These are phyloP conservation scores for Quercus lobata DNA, from an alignment of 331 rosid genomes.

Conservation along the genomic window DNA sequence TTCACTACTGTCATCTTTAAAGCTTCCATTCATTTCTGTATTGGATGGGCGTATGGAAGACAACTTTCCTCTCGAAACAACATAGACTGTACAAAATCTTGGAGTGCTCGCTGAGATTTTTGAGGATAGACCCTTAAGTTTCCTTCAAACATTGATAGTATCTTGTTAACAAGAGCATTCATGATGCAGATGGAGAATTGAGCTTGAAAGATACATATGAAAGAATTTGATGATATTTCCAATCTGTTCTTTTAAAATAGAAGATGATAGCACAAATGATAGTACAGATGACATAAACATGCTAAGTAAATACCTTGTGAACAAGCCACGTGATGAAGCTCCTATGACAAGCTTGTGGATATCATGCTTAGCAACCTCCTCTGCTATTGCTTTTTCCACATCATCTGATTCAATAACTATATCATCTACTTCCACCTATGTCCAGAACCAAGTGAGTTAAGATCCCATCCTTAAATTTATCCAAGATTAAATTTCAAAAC, in stretches of 20 bases:
- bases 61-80: conserved; percentile 73
- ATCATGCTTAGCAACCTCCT: conserved; percentile 55
- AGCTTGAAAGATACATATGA: neutral
- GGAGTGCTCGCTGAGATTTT: conserved; percentile 69
- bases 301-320: conserved; percentile 55
- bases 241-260: neutral
- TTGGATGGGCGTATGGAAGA: conserved; percentile 59
- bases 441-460: neutral
- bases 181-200: conserved; percentile 14
- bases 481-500: conserved; percentile 12
- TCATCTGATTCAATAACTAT: conserved; percentile 74
- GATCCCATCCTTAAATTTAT: conserved; percentile 9
- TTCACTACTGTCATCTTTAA: conserved; percentile 53
- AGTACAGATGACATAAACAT: neutral
- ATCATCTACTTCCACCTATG: conserved; percentile 73
- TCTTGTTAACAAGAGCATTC: conserved; percentile 13
- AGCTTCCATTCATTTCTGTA: conserved; percentile 33
- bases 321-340: conserved; percentile 68
- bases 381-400: conserved; percentile 62
- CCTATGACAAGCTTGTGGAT: conserved; percentile 71
- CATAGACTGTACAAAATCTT: conserved; percentile 73
- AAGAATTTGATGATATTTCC: neutral
- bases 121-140: conserved; percentile 53
- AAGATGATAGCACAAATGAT: neutral
- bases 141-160: conserved; percentile 43